Conservation (phyloP, 2,329 filamentous ascomycete species). For the Calonectria crousiana region DNA sequence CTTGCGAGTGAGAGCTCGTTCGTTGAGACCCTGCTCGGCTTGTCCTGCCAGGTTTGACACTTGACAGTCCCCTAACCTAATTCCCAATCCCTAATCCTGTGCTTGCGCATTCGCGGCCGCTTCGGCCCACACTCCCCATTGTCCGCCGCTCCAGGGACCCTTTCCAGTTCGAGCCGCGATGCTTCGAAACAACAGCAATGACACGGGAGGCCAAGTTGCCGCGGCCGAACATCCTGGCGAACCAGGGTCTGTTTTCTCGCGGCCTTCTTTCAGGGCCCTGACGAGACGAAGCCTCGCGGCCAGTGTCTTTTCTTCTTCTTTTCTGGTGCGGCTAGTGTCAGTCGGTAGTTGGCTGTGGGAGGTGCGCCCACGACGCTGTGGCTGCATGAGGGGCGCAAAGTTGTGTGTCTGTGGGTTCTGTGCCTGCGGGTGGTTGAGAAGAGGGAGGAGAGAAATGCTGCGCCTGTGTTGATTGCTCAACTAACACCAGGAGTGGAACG, state of each 20-base stretch:
- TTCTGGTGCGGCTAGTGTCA: background rate
- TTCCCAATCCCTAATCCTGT: conserved; percentile 5
- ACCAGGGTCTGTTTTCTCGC: background rate
- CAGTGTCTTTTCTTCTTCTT: background rate
- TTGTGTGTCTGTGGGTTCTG: background rate
- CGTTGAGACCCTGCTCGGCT: background rate
- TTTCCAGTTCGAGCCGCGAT: background rate
- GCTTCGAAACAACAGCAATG: background rate
- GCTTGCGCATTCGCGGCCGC: background rate
- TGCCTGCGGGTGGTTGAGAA: background rate
- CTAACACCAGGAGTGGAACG: background rate
- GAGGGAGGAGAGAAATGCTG: background rate
- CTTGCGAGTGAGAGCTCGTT: conserved; percentile 2
- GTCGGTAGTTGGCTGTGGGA: background rate
- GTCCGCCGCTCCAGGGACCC: background rate
- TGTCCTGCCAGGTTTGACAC: background rate
- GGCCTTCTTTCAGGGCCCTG: background rate
- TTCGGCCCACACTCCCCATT: background rate
- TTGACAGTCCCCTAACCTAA: conserved; percentile 8
- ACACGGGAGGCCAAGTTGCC: background rate
- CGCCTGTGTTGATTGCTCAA: background rate
- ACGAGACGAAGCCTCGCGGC: background rate
- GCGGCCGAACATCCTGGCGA: background rate
- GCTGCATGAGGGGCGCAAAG: background rate
- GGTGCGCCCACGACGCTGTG: background rate